Conservation (phyloP, 2,329 filamentous ascomycete genomes). For the Rhynchosporium agropyri region DNA sequence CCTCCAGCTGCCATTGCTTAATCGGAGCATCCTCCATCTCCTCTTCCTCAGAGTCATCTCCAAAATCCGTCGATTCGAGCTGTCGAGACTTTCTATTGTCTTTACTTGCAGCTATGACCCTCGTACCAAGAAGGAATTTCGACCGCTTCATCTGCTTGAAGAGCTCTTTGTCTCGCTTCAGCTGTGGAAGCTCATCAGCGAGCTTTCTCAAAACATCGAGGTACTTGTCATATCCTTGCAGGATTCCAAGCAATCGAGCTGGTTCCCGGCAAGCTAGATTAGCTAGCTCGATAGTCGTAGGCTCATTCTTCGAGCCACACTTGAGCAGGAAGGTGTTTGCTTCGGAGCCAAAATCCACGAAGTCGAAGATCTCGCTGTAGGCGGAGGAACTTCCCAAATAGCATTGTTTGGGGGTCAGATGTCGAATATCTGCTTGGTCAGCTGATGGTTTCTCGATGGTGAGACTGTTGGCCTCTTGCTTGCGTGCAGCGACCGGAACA, state of each 20-base stretch:
- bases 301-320: constrained; percentile 88
- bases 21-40: constrained; percentile 48
- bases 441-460: constrained; percentile 46
- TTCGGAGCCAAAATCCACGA: constrained; percentile 87
- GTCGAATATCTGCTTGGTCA: constrained; percentile 46
- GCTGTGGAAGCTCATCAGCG: constrained; percentile 67
- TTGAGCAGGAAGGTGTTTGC: constrained; percentile 88
- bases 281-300: constrained; percentile 83
- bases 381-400: constrained; percentile 73
- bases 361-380: constrained; percentile 93
- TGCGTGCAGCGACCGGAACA: constrained; percentile 63
- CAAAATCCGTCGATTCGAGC: constrained; percentile 40
- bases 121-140: constrained; percentile 80
- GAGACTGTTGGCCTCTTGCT: constrained; percentile 32
- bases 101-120: constrained; percentile 57
- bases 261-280: constrained; percentile 82
- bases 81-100: constrained; percentile 30
- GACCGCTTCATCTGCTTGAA: constrained; percentile 75
- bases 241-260: constrained; percentile 74
- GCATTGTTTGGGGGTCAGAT: constrained; percentile 70
- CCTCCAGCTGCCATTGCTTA: constrained; percentile 69
- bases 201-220: constrained; percentile 79
- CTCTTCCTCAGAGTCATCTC: constrained; percentile 48
- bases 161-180: constrained; percentile 79
- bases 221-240: constrained; percentile 85